Evolutionary conservation across 495 filamentous ascomycete species (phyloP).

Genomic region (Podospora pseudopauciseta): DNA sequence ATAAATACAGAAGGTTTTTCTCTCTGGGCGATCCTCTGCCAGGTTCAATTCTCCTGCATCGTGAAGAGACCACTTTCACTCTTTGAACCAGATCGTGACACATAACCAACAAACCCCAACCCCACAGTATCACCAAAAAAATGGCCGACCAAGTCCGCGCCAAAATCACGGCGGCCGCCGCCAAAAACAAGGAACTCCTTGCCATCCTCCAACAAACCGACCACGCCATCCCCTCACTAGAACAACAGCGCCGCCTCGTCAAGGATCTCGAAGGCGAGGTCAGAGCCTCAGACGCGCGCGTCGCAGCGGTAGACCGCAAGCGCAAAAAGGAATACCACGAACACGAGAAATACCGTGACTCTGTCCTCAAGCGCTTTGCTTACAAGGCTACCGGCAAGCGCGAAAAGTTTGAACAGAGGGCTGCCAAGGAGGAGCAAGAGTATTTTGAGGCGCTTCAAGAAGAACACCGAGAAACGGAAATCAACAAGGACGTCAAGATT

Average conservation of each 20-base stretch:
- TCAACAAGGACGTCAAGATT: constrained; percentile 28
- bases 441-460: constrained; percentile 45
- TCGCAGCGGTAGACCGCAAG: constrained; percentile 25
- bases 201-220: constrained; percentile 39
- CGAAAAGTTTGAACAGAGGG: constrained; percentile 39
- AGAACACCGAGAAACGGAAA: constrained; percentile 37
- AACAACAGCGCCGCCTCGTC: constrained; percentile 40
- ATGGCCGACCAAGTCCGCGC: not conserved
- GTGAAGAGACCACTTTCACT: not conserved
- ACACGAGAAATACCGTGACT: constrained; percentile 48
- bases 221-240: constrained; percentile 37
- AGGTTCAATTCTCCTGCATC: not conserved
- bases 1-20: not conserved
- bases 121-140: not conserved
- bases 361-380: constrained; percentile 41
- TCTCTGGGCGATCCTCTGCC: not conserved
- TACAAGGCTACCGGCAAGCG: constrained; percentile 43
- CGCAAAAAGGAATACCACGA: constrained; percentile 44
- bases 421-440: constrained; percentile 48
- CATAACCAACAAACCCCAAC: not conserved
- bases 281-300: constrained; percentile 16
- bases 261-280: constrained; percentile 37
- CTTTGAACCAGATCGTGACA: not conserved
- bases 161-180: constrained; percentile 2
- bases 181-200: constrained; percentile 29